Evolutionary conservation across 768 basidiomycete genomes (phyloP), one percentile per base, ranked within the genome.

Genomic region (Boletus reticulatus): DNA sequence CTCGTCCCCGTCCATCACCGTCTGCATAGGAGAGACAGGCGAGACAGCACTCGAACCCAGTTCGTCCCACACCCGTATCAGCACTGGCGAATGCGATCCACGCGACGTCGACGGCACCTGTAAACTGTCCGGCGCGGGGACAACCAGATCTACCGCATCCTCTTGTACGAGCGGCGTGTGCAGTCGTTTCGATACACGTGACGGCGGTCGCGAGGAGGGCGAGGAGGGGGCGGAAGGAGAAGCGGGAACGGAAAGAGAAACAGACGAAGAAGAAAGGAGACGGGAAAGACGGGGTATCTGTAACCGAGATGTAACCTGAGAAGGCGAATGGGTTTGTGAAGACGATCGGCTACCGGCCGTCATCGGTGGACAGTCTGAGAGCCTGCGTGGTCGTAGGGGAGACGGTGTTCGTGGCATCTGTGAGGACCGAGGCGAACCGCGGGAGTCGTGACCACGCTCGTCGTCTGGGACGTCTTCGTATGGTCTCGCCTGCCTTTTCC

Each of bases 61-160:
- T 11, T 60, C 57, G 19, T 65, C 63, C 71, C 71, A 71, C 11
- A 71, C 55, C 20, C 71, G 58, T 46, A 66, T 65, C 29, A 72
- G 27, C 19, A 24, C 53, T 3, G 63, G 62, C 7, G 60, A 68
- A 51, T 60, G 61, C 0, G 32, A 32, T 13, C 52, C 52, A n/a
- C 52, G 52, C 16, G 66, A 62, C 5, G 52, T 50, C 17, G 66
- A 49, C 1, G 64, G 65, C 13, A 62, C 59, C 4, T 52, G 58
- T 14, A 64, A 32, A 16, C 43, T 41, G 9, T 70, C 62, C 14
- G 48, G 42, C 8, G 59, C 59, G 6, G 68, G 20, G 0, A 95
- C 84, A 6, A 98, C 81, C 17, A 99, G 77, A 65, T 99, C 96
- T 2, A 98, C 87, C 1, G 95, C 94, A 59, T 98, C 89, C 2